Evolutionary conservation across 257 asterid genomes (phyloP).

Genomic region (Solanum virginianum): DNA sequence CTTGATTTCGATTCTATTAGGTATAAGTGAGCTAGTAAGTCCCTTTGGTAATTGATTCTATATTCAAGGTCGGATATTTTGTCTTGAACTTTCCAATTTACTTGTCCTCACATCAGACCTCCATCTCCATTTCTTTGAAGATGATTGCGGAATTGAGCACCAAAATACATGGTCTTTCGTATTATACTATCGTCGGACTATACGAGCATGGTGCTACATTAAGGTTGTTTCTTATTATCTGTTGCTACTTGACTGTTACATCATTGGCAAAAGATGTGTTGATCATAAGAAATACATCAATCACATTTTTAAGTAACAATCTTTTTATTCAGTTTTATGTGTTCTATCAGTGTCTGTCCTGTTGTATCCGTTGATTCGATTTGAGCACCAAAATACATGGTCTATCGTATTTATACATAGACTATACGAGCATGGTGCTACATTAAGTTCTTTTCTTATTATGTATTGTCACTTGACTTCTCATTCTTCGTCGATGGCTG

Average conservation of each 20-base stretch:
- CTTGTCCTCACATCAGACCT: too few relatives aligned
- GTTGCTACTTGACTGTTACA: conserved; percentile 3
- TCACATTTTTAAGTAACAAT: neutral
- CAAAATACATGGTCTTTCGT: conserved; percentile 35
- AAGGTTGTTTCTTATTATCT: conserved; percentile 1
- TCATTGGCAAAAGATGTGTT: neutral
- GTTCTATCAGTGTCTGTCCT: neutral
- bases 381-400: conserved; percentile 36
- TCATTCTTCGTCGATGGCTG: neutral
- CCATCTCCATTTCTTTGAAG: neutral
- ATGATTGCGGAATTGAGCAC: conserved; percentile 6
- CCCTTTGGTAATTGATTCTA: too few relatives aligned
- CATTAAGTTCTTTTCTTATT: conserved; percentile 3
- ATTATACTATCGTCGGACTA: conserved; percentile 6
- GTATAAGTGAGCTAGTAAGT: too few relatives aligned
- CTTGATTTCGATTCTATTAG: too few relatives aligned
- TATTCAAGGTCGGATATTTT: too few relatives aligned
- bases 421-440: conserved; percentile 50
- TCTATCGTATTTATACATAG: conserved; percentile 1
- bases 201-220: conserved; percentile 51
- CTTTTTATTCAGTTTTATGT: neutral
- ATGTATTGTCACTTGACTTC: conserved; percentile 1
- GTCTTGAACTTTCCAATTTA: too few relatives aligned
- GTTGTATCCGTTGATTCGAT: neutral
- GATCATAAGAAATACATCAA: conserved; percentile 7